Conservation (phyloP, 176 grass and related monocot genomes). For the Oropetium thomaeum region DNA sequence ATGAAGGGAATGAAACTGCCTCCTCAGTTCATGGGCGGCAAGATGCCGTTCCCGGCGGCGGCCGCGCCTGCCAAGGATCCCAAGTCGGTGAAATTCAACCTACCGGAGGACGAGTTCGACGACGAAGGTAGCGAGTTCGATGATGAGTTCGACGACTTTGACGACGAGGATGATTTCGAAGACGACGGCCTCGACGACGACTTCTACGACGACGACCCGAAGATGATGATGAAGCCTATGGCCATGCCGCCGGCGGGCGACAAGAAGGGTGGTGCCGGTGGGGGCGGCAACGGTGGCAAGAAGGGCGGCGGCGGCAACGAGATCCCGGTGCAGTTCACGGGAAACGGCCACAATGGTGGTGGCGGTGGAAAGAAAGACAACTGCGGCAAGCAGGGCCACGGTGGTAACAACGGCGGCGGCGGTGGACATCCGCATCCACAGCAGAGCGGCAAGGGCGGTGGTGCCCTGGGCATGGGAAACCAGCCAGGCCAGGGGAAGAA, state of each 20-base stretch:
- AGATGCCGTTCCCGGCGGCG: slow-evolving; percentile 42
- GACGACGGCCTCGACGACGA: slow-evolving; percentile 57
- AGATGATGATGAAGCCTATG: slow-evolving; percentile 57
- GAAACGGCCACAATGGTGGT: slow-evolving; percentile 31
- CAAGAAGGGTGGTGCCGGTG: slow-evolving; percentile 58
- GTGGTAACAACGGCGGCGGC: slow-evolving; percentile 30
- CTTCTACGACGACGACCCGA: slow-evolving; percentile 57
- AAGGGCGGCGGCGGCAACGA: slow-evolving; percentile 42
- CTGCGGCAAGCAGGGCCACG: slow-evolving; percentile 53
- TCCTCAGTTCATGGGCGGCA: slow-evolving; percentile 56
- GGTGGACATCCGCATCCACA: too few relatives aligned
- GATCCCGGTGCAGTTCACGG: slow-evolving; percentile 52
- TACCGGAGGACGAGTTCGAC: slow-evolving; percentile 34
- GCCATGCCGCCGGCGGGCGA: slow-evolving; percentile 19
- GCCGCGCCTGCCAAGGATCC: slow-evolving; percentile 42
- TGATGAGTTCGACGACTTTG: slow-evolving; percentile 14
- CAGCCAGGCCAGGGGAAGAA: slow-evolving; percentile 30
- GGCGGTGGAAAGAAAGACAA: slow-evolving; percentile 63
- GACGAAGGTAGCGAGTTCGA: slow-evolving; percentile 42
- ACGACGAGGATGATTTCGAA: slow-evolving; percentile 16
- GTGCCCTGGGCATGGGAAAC: slow-evolving; percentile 24
- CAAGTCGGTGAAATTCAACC: slow-evolving; percentile 49
- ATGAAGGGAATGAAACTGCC: slow-evolving; percentile 71
- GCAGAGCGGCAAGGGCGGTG: slow-evolving; percentile 37
- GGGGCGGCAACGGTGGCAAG: slow-evolving; percentile 35